Base-by-base conservation (phyloP, 148 eudicot genomes). In the Rhododendron kiyosumense region DNA sequence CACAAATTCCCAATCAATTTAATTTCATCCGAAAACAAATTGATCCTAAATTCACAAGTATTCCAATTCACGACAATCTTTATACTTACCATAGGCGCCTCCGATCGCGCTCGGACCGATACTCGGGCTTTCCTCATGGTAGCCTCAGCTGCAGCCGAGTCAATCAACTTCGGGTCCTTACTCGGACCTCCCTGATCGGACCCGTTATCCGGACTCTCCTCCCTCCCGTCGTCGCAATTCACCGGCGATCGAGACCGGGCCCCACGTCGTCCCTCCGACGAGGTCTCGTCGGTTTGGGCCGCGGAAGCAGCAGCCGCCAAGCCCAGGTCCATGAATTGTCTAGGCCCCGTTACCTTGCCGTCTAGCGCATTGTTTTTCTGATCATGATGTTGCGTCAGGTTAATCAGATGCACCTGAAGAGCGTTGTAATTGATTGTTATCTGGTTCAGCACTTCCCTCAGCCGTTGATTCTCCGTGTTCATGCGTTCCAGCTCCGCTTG, bases 321-420 rank as follows among this genome's bases (percentile, higher is more conserved):
- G 17, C 91, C 93, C 28, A 90, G 90, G 85, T 92, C 93, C 89
- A 90, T 88, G 81, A 93, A 89, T 65, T 91, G 89, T 52, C 93
- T 92, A 0, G 95, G 92, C 78, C 86, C 89, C 34, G 79, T 59
- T 17, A 14, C 36, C 45, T 79, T 79, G 36, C 9, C 73, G 2
- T 46, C 63, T 2, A 18, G 24, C 49, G 7, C 32, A 15, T 71
- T 54, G 43, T 24, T 65, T 9, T 81, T 81, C 71, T 26, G 54
- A 26, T 71, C 69, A 22, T 82, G 18, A 24, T 92, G 90, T 28
- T 93, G 93, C 93, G 89, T 90, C 30, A 88, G 41, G 15, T 88
- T 84, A 79, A 90, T 46, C 61, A 90, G 73, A 24, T 94, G 93
- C 89, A 89, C 83, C 77, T 92, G 92, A 26, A 92, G 91, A 5